Conservation (phyloP, 805 yeast species). For the Candida silvicultrix region DNA sequence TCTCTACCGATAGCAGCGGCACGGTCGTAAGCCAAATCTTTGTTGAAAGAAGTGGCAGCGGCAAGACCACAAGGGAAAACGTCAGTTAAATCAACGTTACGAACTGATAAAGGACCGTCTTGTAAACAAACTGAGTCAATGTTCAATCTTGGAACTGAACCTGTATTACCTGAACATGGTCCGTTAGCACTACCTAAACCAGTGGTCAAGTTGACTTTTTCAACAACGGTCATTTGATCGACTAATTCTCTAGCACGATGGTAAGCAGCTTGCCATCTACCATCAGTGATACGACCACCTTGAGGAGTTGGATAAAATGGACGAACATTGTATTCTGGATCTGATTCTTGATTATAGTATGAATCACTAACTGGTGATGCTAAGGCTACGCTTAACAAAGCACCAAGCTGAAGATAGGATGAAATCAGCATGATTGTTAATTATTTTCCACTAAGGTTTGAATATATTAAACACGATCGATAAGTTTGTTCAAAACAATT, state of each 20-base stretch:
- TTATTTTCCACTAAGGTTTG: too few relatives aligned
- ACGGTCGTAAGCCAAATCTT: conserved; percentile 39
- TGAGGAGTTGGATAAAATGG: conserved; percentile 13
- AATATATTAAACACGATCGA: too few relatives aligned
- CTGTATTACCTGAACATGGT: conserved; percentile 55
- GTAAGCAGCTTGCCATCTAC: conserved; percentile 47
- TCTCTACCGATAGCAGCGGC: conserved; percentile 51
- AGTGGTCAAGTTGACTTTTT: conserved; percentile 52
- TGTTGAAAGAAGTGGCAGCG: conserved; percentile 48
- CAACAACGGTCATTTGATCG: conserved; percentile 43
- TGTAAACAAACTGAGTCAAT: conserved; percentile 47
- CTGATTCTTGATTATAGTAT: background rate
- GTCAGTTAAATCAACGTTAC: conserved; percentile 44
- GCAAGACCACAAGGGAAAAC: conserved; percentile 51
- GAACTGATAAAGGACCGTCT: conserved; percentile 53
- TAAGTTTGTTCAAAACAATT: too few relatives aligned
- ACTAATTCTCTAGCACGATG: conserved; percentile 44
- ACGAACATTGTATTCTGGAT: background rate
- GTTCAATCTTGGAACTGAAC: conserved; percentile 45
- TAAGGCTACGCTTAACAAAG: background rate
- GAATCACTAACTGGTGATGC: background rate
- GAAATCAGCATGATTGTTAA: background rate
- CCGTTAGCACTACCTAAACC: conserved; percentile 55
- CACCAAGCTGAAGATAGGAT: background rate
- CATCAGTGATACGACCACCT: conserved; percentile 37